Conservation (phyloP, 2,329 filamentous ascomycete genomes). For the Mycosphaerella arachidis region DNA sequence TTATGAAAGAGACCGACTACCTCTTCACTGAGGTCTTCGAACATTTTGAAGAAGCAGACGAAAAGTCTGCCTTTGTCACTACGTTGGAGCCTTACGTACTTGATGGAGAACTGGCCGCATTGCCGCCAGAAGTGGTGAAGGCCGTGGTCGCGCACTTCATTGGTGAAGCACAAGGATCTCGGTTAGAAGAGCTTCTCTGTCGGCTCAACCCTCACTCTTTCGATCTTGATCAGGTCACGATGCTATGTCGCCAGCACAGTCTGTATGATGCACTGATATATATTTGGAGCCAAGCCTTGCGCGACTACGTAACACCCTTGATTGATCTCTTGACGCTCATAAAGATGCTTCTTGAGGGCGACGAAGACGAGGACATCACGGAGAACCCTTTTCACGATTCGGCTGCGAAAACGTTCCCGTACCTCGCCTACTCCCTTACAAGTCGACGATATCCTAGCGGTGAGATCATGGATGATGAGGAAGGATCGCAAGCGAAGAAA, state of each 20-base stretch:
- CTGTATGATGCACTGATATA: constrained; percentile 95
- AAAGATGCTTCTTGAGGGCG: constrained; percentile 49
- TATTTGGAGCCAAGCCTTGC: constrained; percentile 88
- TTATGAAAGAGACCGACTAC: constrained; percentile 73
- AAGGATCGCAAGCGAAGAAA: constrained; percentile 72
- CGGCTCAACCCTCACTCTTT: constrained; percentile 85
- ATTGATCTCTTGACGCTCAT: constrained; percentile 71
- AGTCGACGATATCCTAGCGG: constrained; percentile 89
- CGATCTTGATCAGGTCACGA: constrained; percentile 89
- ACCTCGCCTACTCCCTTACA: constrained; percentile 86
- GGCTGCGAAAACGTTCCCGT: constrained; percentile 88
- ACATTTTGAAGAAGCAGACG: constrained; percentile 74
- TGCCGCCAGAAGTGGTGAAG: constrained; percentile 83
- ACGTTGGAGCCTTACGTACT: constrained; percentile 84
- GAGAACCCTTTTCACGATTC: constrained; percentile 54
- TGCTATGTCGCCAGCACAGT: constrained; percentile 82
- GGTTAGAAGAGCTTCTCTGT: constrained; percentile 90
- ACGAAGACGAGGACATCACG: constrained; percentile 52
- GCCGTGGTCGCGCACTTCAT: constrained; percentile 79
- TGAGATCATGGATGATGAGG: constrained; percentile 65
- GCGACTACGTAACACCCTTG: constrained; percentile 85
- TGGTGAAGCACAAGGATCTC: constrained; percentile 65
- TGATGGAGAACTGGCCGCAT: constrained; percentile 65
- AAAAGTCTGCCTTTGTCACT: constrained; percentile 75
- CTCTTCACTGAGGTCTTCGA: constrained; percentile 88